These are phyloP conservation scores for Xylariaceae sp. DNA, from an alignment of 2,329 filamentous ascomycete genomes.

Conservation along the genomic window DNA sequence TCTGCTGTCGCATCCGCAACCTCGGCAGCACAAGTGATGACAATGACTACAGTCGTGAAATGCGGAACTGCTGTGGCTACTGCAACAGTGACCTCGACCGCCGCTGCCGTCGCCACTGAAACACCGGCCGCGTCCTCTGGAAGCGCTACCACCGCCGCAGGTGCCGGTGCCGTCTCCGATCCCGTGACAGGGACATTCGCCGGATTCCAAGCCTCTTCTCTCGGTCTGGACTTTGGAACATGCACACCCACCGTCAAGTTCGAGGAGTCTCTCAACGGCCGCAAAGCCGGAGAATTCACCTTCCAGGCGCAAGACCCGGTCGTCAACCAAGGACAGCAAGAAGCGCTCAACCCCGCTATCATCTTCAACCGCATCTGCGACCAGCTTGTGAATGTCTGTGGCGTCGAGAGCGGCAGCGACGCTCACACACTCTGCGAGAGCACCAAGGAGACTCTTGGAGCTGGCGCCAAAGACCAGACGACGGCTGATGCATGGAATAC, in stretches of 20 bases:
- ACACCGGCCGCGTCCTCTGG: slow-evolving; percentile 14
- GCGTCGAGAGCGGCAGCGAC: slow-evolving; percentile 57
- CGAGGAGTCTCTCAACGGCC: slow-evolving; percentile 55
- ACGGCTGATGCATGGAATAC: slow-evolving; percentile 42
- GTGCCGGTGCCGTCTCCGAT: slow-evolving; percentile 31
- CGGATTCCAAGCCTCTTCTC: slow-evolving; percentile 31
- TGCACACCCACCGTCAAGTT: slow-evolving; percentile 60
- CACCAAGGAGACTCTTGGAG: slow-evolving; percentile 43
- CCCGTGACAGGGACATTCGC: slow-evolving; percentile 33
- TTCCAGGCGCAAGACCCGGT: slow-evolving; percentile 65
- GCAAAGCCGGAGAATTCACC: slow-evolving; percentile 58
- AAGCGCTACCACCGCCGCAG: slow-evolving; percentile 22
- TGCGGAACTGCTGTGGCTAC: slow-evolving; percentile 15
- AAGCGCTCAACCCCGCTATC: slow-evolving; percentile 70
- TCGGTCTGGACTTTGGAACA: slow-evolving; percentile 49
- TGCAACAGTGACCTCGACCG: slow-evolving; percentile 15
- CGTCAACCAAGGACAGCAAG: slow-evolving; percentile 61
- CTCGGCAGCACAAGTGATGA: slow-evolving; percentile 8
- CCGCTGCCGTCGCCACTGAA: slow-evolving; percentile 11
- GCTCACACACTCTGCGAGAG: slow-evolving; percentile 52
- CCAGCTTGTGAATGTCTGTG: slow-evolving; percentile 65
- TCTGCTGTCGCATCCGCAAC: slow-evolving; percentile 13
- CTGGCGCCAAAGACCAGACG: slow-evolving; percentile 34
- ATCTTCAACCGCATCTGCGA: slow-evolving; percentile 72
- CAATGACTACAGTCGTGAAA: slow-evolving; percentile 11